Evolutionary conservation across 306 rosid species (phyloP).

Genomic region (Vigna radiata): DNA sequence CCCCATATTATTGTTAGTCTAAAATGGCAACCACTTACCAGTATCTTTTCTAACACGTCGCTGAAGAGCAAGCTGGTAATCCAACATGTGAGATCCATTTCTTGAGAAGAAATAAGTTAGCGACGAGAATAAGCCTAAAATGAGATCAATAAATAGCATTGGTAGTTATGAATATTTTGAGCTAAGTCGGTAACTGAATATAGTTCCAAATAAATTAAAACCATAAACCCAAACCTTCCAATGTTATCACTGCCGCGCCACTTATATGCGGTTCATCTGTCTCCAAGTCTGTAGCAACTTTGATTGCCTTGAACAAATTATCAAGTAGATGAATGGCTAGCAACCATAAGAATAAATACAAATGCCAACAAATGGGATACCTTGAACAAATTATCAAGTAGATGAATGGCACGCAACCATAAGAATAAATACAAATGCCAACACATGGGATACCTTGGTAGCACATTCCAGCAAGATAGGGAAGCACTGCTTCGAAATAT

Average conservation of each 20-base stretch:
- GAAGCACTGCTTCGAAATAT: constrained; percentile 80
- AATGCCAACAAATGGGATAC: constrained; percentile 50
- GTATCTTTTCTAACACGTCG: constrained; percentile 70
- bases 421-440: constrained; percentile 36
- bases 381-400: constrained; percentile 54
- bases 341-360: constrained; percentile 34
- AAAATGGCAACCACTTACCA: constrained; percentile 59
- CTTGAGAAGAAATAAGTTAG: constrained; percentile 91
- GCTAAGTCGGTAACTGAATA: constrained; percentile 34
- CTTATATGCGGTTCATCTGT: constrained; percentile 64
- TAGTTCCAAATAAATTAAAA: constrained; percentile 16
- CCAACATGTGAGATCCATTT: constrained; percentile 83
- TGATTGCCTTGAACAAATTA: constrained; percentile 73
- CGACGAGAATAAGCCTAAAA: constrained; percentile 84
- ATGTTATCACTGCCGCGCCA: constrained; percentile 76
- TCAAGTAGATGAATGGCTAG: constrained; percentile 40
- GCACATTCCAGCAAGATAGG: constrained; percentile 90
- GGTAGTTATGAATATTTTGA: constrained; percentile 29
- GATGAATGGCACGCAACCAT: constrained; percentile 35
- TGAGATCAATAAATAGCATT: constrained; percentile 46
- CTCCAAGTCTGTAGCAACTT: constrained; percentile 78
- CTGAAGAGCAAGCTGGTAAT: constrained; percentile 91
- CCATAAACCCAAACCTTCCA: constrained; percentile 74
- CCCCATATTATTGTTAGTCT: constrained; percentile 23
- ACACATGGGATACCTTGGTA: constrained; percentile 64